These are phyloP conservation scores for Lasiodiplodia gonubiensis DNA, from an alignment of 2,329 filamentous ascomycete genomes.

Conservation along the genomic window DNA sequence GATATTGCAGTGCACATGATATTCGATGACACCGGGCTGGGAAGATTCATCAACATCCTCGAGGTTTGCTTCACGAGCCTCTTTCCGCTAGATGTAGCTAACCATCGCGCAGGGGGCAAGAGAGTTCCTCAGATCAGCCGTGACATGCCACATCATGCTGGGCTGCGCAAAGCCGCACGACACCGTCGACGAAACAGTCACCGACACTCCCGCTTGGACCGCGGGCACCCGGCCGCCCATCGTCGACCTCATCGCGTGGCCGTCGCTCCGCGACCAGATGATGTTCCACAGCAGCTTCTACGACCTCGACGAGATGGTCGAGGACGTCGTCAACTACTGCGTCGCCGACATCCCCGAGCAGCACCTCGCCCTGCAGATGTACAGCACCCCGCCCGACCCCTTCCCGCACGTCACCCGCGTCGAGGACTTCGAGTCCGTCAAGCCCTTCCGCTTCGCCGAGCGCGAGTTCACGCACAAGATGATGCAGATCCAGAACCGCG, in stretches of 20 bases:
- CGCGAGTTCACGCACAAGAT: background rate
- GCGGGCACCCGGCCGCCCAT: background rate
- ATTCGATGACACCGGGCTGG: constrained; percentile 14
- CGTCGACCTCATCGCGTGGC: constrained; percentile 28
- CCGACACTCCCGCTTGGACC: background rate
- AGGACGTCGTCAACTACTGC: constrained; percentile 21
- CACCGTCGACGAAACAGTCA: background rate
- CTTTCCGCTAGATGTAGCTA: too few species aligned
- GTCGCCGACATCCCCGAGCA: constrained; percentile 19
- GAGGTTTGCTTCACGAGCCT: background rate
- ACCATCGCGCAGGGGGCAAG: background rate
- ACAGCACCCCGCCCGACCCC: background rate
- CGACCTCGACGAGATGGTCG: constrained; percentile 21
- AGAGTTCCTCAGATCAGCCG: background rate
- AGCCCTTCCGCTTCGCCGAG: background rate
- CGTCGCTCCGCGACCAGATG: constrained; percentile 26
- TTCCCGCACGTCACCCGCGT: background rate
- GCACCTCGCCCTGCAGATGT: constrained; percentile 13
- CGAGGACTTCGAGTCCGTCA: background rate
- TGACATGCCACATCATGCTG: constrained; percentile 8
- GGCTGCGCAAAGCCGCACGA: constrained; percentile 4
- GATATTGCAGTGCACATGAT: constrained; percentile 16
- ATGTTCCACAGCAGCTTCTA: constrained; percentile 20
- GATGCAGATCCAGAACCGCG: background rate
- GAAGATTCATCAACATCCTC: constrained; percentile 2